Conservation (phyloP, 2,329 filamentous ascomycete species). For the Phaeosphaeriaceae sp. region DNA sequence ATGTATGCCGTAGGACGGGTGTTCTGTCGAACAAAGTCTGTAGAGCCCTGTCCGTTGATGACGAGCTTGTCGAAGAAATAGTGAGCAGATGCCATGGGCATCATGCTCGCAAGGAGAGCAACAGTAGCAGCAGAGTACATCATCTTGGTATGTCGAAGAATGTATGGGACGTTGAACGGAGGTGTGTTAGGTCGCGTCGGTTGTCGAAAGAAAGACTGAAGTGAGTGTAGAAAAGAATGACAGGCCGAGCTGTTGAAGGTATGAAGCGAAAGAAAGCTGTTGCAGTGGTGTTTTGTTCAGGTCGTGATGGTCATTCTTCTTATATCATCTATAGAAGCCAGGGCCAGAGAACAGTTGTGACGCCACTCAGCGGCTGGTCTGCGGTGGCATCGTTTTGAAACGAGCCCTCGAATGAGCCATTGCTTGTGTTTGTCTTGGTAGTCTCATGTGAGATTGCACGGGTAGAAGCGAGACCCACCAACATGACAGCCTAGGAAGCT, state of each 20-base stretch:
- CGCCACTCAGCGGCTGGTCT: not conserved
- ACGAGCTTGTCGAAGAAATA: conserved; percentile 35
- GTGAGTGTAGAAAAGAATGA: conserved; percentile 5
- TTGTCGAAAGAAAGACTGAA: conserved; percentile 1
- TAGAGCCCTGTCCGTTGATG: conserved; percentile 19
- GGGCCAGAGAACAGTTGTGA: not conserved
- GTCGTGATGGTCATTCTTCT: conserved; percentile 2
- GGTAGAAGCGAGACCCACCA: conserved; percentile 1
- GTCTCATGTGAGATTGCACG: conserved; percentile 6
- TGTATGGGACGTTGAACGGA: not conserved
- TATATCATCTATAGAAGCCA: not conserved
- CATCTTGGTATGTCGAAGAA: conserved; percentile 1
- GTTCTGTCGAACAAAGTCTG: conserved; percentile 30
- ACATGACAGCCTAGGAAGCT: not conserved
- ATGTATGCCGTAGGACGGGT: conserved; percentile 28
- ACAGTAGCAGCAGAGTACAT: conserved; percentile 3
- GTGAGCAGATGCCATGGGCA: conserved; percentile 25
- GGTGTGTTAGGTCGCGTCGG: not conserved
- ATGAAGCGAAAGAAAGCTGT: conserved; percentile 3
- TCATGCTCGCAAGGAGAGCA: conserved; percentile 5
- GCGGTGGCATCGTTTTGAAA: conserved; percentile 1
- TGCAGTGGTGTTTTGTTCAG: not conserved
- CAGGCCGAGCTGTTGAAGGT: conserved; percentile 7
- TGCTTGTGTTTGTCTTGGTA: conserved; percentile 1
- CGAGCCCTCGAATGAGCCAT: not conserved